Conservation (phyloP, 1,139 yeast species). For the Arxiozyma telluris region DNA sequence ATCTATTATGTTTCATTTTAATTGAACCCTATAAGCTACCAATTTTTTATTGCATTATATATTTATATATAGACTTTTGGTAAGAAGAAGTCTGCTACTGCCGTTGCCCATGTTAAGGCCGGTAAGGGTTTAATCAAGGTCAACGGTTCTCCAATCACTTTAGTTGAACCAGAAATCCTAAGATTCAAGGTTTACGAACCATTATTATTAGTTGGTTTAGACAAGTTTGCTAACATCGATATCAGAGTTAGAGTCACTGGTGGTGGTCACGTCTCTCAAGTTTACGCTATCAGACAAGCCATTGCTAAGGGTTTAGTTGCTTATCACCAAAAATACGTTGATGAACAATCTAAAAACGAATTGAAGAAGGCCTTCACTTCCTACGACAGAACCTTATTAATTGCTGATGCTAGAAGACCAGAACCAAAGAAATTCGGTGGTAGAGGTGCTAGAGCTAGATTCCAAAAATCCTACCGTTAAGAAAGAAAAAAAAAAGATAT, state of each 20-base stretch:
- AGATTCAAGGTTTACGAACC: conserved; percentile 99
- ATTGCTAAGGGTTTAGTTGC: conserved; percentile 99
- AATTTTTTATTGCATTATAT: conserved; percentile 1
- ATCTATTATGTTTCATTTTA: background rate
- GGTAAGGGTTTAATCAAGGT: conserved; percentile 99
- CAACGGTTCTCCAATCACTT: conserved; percentile 98
- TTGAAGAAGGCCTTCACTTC: conserved; percentile 95
- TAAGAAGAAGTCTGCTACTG: conserved; percentile 99
- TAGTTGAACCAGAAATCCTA: conserved; percentile 97
- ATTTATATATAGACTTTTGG: conserved; percentile 73
- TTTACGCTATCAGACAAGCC: conserved; percentile 99
- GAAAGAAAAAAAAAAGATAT: conserved; percentile 4
- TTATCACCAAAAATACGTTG: conserved; percentile 98
- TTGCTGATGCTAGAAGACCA: conserved; percentile 99
- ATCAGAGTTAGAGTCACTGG: conserved; percentile 99
- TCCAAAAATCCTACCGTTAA: conserved; percentile 99
- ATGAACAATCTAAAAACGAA: conserved; percentile 99
- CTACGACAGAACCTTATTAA: conserved; percentile 98
- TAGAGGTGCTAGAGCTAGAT: conserved; percentile 99
- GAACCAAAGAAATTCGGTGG: conserved; percentile 99
- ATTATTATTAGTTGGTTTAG: conserved; percentile 94
- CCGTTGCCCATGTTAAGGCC: conserved; percentile 99
- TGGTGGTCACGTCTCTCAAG: conserved; percentile 99
- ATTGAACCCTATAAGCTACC: background rate
- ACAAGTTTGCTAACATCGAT: conserved; percentile 97